Evolutionary conservation across 768 basidiomycete species (phyloP), one percentile per base, ranked within the genome.

Genomic region (Candolleomyces eurysporus): DNA sequence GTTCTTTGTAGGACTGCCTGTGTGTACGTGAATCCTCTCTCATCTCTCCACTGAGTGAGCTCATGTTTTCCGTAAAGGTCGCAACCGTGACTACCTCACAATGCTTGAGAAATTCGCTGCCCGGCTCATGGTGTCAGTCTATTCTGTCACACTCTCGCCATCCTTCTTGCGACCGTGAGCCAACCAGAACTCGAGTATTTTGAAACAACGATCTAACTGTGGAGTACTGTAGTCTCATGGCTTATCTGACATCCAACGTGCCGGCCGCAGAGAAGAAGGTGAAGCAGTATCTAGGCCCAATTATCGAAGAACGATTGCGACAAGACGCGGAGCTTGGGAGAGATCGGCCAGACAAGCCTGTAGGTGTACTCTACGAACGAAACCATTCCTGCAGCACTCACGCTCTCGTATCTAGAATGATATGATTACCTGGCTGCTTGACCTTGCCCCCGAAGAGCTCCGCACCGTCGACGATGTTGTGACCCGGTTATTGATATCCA

Each of bases 1-100:
- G 3, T 61, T 77, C 11, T 80, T 83, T 60, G 76, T 84, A 53
- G 82, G 80, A 0, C 63, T 75, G 4, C 77, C 79, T 1, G 63
- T 81, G 13, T 82, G 82, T 82, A 59, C 51, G 75, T 46, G 5
- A 4, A 32, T 9, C 45, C 14, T 46, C n/a, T n/a, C n/a, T 46
- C 45, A 4, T 46, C 16, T 46, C 5, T 46, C 5, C 16, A 46
- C 19, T 5, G 13, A 46, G 45, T 46, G 45, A 5, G 45, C 45
- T 19, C 45, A 46, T 14, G 16, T 16, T 14, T 19, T 46, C 45
- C n/a, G 19, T 46, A 46, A 46, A 46, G 45, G 45, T 19, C 14
- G 45, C 5, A 19, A 46, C 14, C 45, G 14, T 4, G 45, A 46
- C 5, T 46, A 46, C 45, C 19, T 16, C 45, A 5, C 14, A 19